These are phyloP conservation scores for Plasmopara muralis DNA, from an alignment of 352 stramenopile genomes.

Conservation along the genomic window DNA sequence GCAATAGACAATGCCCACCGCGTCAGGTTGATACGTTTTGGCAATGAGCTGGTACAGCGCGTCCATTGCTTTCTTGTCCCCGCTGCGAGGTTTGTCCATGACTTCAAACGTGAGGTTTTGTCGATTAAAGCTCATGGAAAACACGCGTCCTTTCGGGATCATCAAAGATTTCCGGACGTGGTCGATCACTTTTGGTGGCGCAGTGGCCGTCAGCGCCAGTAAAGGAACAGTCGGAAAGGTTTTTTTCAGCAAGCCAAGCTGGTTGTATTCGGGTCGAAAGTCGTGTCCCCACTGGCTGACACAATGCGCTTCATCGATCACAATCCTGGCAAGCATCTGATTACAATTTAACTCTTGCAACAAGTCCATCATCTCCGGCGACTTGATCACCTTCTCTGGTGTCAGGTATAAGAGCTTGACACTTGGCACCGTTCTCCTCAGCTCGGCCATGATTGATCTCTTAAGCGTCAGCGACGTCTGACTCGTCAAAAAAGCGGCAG, in stretches of 20 bases:
- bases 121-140: constrained; percentile 90
- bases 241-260: constrained; percentile 86
- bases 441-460: constrained; percentile 66
- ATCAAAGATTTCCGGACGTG: constrained; percentile 69
- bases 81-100: constrained; percentile 46
- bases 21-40: constrained; percentile 36
- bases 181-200: constrained; percentile 79
- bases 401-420: constrained; percentile 92
- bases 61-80: constrained; percentile 45
- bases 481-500: constrained; percentile 67
- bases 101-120: constrained; percentile 92
- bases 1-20: constrained; percentile 91
- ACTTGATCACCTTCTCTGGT: constrained; percentile 90
- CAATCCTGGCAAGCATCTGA: constrained; percentile 87
- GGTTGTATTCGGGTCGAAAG: constrained; percentile 89
- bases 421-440: constrained; percentile 60
- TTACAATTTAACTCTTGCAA: constrained; percentile 34
- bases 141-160: constrained; percentile 76
- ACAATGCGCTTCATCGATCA: constrained; percentile 92
- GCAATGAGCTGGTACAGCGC: constrained; percentile 46
- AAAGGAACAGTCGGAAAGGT: constrained; percentile 89
- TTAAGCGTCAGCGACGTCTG: constrained; percentile 60
- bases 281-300: constrained; percentile 87
- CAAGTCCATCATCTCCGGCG: constrained; percentile 60
- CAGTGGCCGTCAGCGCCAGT: constrained; percentile 90